phyloP scores from a whole-genome alignment of 345 rosid genomes.

The Brassica incana region DNA sequence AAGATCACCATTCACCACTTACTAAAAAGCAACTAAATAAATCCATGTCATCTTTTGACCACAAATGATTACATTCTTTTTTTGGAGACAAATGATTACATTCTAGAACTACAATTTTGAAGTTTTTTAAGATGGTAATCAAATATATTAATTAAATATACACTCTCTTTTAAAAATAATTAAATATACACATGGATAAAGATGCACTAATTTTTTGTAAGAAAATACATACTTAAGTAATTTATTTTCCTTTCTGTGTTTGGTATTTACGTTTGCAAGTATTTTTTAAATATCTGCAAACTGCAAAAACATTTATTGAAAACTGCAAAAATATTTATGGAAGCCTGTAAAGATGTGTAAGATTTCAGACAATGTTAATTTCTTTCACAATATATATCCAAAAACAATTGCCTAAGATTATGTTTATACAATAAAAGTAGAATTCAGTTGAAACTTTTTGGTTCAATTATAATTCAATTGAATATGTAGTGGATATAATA shows the following conservation, averaged over 20 bases:
- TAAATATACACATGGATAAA: neutral
- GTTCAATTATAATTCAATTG: neutral
- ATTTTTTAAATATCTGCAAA: neutral
- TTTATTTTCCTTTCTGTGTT: neutral
- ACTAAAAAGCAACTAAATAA: neutral
- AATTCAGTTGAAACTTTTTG: no score
- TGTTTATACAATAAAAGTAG: no score
- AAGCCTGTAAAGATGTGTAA: neutral
- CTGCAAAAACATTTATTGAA: neutral
- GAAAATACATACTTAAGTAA: no score
- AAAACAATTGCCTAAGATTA: neutral
- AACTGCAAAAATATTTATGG: neutral
- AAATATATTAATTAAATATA: neutral
- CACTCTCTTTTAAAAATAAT: neutral
- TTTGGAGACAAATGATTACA: neutral
- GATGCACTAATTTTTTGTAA: neutral
- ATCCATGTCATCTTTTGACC: neutral
- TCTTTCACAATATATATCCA: neutral
- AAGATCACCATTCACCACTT: slow-evolving; percentile 18
- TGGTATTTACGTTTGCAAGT: neutral
- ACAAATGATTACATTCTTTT: neutral
- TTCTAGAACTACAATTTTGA: neutral
- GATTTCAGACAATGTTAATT: neutral
- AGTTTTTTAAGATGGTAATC: neutral
- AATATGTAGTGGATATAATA: neutral